Conservation (phyloP, 169 alveolate species). For the Eimeria falciformis region DNA sequence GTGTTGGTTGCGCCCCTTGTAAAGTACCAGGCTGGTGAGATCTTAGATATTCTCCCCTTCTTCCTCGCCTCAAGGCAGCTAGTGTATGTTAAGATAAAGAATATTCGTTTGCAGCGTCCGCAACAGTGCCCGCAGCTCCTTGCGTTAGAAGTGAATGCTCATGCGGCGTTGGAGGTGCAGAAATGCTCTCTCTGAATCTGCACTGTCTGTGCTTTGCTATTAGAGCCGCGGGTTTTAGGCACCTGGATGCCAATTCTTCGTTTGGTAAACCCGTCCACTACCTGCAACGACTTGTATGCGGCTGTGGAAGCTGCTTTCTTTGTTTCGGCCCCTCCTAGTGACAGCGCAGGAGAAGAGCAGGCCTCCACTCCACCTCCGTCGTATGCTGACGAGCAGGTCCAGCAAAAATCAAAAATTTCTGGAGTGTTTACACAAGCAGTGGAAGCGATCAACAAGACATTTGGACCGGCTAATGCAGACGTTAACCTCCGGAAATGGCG, state of each 20-base stretch:
- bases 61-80: no score
- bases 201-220: neutral
- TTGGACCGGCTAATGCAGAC: neutral
- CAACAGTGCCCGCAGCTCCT: no score
- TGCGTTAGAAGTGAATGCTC: no score
- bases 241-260: slow-evolving; percentile 48
- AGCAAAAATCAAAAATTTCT: neutral
- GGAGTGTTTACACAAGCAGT: slow-evolving; percentile 38
- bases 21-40: neutral
- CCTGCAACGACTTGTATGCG: slow-evolving; percentile 41
- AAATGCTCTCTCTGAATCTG: no score
- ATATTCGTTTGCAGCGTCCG: no score
- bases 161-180: no score
- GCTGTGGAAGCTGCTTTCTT: slow-evolving; percentile 42
- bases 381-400: neutral
- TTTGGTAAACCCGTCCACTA: neutral
- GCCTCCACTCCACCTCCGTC: neutral
- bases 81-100: no score
- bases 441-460: slow-evolving; percentile 1
- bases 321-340: neutral
- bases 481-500: neutral
- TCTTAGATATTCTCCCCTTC: no score
- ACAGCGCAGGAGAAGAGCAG: neutral
- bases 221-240: neutral
- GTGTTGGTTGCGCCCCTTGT: slow-evolving; percentile 4